Evolutionary conservation across 805 yeast species (phyloP), one percentile per base, ranked within the genome.

Genomic region (Cyberlindnera euphorbiiphila): DNA sequence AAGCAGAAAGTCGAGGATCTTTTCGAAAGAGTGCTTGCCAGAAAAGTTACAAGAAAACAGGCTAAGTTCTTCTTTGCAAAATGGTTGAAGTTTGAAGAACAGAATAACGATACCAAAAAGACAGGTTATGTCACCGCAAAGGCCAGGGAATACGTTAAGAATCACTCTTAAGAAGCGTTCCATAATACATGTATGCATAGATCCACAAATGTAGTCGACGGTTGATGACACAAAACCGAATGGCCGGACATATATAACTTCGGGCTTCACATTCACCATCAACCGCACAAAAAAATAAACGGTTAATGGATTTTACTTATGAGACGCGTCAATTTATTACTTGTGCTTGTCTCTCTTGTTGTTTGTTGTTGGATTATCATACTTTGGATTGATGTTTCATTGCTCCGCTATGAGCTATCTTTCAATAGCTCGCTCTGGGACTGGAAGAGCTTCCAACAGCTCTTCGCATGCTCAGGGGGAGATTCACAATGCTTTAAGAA

Each of bases 1-100:
- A 80, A 79, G 61, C 65, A 66, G 49, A 81, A 77, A 60, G 83
- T 79, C 25, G 91, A 81, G 55, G 83, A 76, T 14, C 67, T 91
- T 43, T 89, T 88, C 51, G 96, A 89, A 60, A 76, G 98, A 59
- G 85, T 83, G 4, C 54, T 84, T 29, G 56, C 69, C 22, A 66
- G 60, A 46, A 86, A 85, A 62, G 60, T 91, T 36, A 71, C 84
- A 5, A 76, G 81, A 57, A 91, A 89, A 60, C 96, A 88, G 65
- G 96, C 96, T 51, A 88, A 86, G 64, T 87, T 85, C 68, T 86
- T 91, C 74, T 89, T 88, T 68, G 85, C 81, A 51, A 91, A 91
- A 59, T 89, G 97, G 97, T 74, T 88, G 43, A 66, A 73, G 9
- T 85, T 68, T 53, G 97, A 88, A 64, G 88, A 83, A 54, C 73